Conservation (phyloP, 169 alveolate species). For the Eimeria sp. region DNA sequence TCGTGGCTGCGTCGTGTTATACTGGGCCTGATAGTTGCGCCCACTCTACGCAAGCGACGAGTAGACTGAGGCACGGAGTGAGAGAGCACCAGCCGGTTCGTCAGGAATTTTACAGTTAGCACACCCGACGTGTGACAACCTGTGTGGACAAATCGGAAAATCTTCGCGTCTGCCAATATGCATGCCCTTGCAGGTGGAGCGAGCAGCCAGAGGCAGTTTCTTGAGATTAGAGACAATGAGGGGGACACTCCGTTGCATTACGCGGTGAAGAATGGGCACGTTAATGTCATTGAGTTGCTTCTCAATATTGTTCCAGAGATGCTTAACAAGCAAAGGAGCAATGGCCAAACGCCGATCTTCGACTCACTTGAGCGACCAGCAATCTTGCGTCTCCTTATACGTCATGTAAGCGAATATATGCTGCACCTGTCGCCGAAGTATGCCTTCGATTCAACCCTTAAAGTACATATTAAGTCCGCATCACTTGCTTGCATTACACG, state of each 20-base stretch:
- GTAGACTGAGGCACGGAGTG: background rate
- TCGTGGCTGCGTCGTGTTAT: background rate
- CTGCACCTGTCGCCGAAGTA: background rate
- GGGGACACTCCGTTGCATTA: slow-evolving; percentile 73
- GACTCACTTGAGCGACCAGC: slow-evolving; percentile 45
- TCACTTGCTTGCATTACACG: too few species aligned
- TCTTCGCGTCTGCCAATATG: background rate
- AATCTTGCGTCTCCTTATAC: slow-evolving; percentile 22
- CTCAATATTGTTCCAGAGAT: slow-evolving; percentile 1
- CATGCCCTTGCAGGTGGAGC: slow-evolving; percentile 34
- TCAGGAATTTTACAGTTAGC: background rate
- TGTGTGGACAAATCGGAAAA: background rate
- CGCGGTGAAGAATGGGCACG: slow-evolving; percentile 70
- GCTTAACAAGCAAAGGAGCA: slow-evolving; percentile 15
- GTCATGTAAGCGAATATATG: background rate
- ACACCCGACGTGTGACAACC: background rate
- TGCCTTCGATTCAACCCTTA: background rate
- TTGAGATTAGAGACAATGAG: slow-evolving; percentile 34
- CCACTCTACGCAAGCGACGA: background rate
- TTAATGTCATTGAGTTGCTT: slow-evolving; percentile 24
- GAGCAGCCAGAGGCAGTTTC: slow-evolving; percentile 13
- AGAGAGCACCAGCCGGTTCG: background rate
- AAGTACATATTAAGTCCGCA: too few species aligned
- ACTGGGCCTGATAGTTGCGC: background rate
- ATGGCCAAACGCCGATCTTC: slow-evolving; percentile 60